phyloP scores from a whole-genome alignment of 345 rosid species.

The Populus alba region DNA sequence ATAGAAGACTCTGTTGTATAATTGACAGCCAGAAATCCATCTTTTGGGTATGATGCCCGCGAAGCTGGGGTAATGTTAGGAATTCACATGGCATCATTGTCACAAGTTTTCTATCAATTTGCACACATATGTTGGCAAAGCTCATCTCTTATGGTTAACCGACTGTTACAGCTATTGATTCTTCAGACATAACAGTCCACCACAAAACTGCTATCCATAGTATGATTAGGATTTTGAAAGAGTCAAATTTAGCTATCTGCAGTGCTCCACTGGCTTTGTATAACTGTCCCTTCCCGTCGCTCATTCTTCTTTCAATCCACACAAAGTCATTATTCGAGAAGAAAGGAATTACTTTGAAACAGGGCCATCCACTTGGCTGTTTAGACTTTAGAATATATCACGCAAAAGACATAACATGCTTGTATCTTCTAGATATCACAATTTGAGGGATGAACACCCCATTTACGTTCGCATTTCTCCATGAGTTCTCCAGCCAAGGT shows the following conservation, averaged over 20 bases:
- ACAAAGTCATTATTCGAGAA: no score
- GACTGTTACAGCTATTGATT: neutral
- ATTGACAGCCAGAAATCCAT: neutral
- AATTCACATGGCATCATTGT: neutral
- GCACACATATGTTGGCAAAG: neutral
- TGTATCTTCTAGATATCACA: slow-evolving; percentile 10
- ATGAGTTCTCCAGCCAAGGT: slow-evolving; percentile 25
- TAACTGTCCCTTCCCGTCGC: slow-evolving; percentile 14
- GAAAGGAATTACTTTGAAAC: neutral
- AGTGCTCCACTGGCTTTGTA: neutral
- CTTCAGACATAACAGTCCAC: neutral
- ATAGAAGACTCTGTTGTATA: neutral
- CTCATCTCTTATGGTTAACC: neutral
- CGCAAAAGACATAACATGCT: slow-evolving; percentile 16
- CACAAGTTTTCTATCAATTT: neutral
- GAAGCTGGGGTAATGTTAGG: neutral
- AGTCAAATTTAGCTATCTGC: neutral
- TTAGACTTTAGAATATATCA: neutral
- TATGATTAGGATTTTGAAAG: neutral
- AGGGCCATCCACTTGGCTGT: neutral
- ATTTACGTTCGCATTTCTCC: slow-evolving; percentile 41
- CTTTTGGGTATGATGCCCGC: neutral
- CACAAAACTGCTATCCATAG: neutral
- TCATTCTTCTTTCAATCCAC: slow-evolving; percentile 24
- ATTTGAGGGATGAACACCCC: slow-evolving; percentile 56